Base-by-base conservation (phyloP, 495 filamentous ascomycete genomes). In the Lineolata rhizophorae region DNA sequence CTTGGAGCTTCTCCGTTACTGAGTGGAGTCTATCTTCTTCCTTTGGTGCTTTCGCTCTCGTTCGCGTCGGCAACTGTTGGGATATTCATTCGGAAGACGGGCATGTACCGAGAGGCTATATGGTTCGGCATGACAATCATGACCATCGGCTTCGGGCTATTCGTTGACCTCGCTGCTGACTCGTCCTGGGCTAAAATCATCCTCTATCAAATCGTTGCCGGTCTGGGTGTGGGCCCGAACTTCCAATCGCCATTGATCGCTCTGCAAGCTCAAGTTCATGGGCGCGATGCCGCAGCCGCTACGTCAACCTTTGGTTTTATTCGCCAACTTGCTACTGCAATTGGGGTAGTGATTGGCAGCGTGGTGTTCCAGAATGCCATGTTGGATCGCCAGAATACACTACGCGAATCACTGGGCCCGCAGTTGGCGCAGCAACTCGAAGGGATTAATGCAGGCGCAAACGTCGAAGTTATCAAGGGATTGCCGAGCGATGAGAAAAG, bases 221-320 rank as follows among this genome's bases (percentile, higher is more conserved):
- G 76, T 13, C 50, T 67, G 18, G 76, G 76, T 9, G 55, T 67
- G 12, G 75, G 72, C 0, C 66, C 70, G 3, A 62, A 71, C 36
- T 78, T 82, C 45, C 71, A 80, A 44, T 56, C 73, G 0, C 81
- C 82, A 0, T 62, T 90, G 20, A 73, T 91, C 27, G 78, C 83
- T 0, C 54, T 91, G 1, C 80, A 87, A 38, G 64, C 67, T n/a
- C 61, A 61, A 17, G 67, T 83, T 34, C 52, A 63, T 1, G 67
- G 70, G 17, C 56, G 61, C 4, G 77, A 90, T 30, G 75, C 76
- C 11, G 82, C 72, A 0, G 18, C 30, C 10, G 30, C 16, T 14
- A 32, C 30, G 8, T 9, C 8, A 9, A 21, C 18, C 15, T 32
- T 32, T 15, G 15, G 18, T 14, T 32, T 32, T 15, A 22, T 21